A percentile compares a stretch with the other conserved stretches of the same genome.
Conservation (phyloP, 352 stramenopile species). For the Globisporangium mamillatum region DNA sequence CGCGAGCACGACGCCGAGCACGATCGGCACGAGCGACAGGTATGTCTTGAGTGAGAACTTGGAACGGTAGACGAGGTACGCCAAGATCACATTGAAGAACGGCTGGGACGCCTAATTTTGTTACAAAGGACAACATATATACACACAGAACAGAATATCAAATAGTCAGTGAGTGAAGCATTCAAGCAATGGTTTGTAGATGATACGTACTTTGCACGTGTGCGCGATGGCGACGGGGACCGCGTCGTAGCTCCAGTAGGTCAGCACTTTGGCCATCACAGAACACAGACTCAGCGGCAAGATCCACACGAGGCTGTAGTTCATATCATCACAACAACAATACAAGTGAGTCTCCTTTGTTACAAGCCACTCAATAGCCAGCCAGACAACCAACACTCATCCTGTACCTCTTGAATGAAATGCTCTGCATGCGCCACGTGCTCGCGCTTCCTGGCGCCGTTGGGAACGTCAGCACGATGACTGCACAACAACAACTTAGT, state of each 20-base stretch:
- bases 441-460: conserved; percentile 35
- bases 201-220: conserved; percentile 64
- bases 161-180: background rate
- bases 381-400: background rate
- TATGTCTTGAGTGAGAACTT: conserved; percentile 75
- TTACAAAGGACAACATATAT: background rate
- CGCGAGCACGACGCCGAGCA: conserved; percentile 76
- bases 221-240: conserved; percentile 83
- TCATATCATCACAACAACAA: background rate
- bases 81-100: conserved; percentile 85
- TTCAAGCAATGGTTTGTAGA: background rate
- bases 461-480: conserved; percentile 73
- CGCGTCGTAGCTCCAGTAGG: conserved; percentile 87
- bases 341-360: background rate
- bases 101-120: conserved; percentile 60
- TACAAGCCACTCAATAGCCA: background rate
- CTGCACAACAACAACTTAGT: conserved; percentile 22
- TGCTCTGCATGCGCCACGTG: conserved; percentile 61
- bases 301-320: conserved; percentile 63
- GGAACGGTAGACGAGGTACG: conserved; percentile 68
- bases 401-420: conserved; percentile 39
- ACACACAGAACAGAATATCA: background rate
- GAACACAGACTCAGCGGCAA: conserved; percentile 77
- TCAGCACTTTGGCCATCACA: conserved; percentile 78
- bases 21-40: conserved; percentile 77